These are phyloP conservation scores for Discostella stelligera DNA, from an alignment of 352 stramenopile species.

Conservation along the genomic window DNA sequence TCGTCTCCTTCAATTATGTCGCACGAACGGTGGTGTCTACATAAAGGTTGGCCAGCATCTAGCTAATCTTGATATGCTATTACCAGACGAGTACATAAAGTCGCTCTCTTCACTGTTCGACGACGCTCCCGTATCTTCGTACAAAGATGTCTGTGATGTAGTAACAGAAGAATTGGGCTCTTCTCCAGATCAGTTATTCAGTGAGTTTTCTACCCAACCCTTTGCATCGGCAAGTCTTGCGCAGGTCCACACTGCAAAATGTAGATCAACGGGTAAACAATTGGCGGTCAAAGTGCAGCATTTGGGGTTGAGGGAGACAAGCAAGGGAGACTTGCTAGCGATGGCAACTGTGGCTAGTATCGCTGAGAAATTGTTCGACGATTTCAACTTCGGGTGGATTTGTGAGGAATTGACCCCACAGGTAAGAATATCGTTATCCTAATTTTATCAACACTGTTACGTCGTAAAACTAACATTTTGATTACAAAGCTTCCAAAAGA, in stretches of 20 bases:
- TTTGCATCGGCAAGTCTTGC: constrained; percentile 94
- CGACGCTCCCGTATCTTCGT: constrained; percentile 84
- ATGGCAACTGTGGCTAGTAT: constrained; percentile 70
- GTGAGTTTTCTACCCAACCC: constrained; percentile 88
- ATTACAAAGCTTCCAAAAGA: constrained; percentile 82
- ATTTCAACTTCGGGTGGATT: constrained; percentile 92
- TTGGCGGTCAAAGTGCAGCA: constrained; percentile 97
- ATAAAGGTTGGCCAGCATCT: constrained; percentile 97
- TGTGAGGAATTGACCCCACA: constrained; percentile 91
- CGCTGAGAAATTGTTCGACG: constrained; percentile 83
- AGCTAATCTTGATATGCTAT: constrained; percentile 93
- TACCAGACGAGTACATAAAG: constrained; percentile 92
- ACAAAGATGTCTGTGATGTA: constrained; percentile 78
- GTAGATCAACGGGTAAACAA: constrained; percentile 83
- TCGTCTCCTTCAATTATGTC: constrained; percentile 89
- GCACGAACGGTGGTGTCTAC: constrained; percentile 93
- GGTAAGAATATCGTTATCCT: constrained; percentile 9
- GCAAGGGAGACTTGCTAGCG: constrained; percentile 79
- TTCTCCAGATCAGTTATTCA: constrained; percentile 85
- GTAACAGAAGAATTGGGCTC: constrained; percentile 79
- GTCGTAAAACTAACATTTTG: background rate
- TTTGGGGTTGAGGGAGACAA: constrained; percentile 81
- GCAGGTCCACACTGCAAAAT: constrained; percentile 88
- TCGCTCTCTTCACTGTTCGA: constrained; percentile 90
- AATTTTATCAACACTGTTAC: background rate